Conservation (phyloP, 1,284 basidiomycete species). For the Dichomitus squalens region DNA sequence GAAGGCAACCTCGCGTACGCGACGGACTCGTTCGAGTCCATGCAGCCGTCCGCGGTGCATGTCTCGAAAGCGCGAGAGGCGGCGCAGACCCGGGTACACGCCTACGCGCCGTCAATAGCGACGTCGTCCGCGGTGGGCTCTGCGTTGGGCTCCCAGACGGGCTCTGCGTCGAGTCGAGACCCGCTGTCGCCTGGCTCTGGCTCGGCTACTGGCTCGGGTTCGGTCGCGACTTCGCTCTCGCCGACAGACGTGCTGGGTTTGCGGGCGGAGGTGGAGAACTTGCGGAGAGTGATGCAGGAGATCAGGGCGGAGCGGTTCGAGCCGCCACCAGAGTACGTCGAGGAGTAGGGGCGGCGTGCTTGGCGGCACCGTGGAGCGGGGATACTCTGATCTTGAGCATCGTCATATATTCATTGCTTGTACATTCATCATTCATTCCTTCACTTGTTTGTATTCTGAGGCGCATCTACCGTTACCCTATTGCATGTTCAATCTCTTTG, state of each 20-base stretch:
- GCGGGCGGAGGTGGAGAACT: slow-evolving; percentile 30
- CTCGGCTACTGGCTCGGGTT: slow-evolving; percentile 5
- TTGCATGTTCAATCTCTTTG: too few species aligned
- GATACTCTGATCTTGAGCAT: too few species aligned
- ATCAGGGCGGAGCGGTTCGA: slow-evolving; percentile 27
- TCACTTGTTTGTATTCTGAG: too few species aligned
- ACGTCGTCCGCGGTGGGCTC: background rate
- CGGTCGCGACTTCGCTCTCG: slow-evolving; percentile 15
- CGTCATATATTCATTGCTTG: too few species aligned
- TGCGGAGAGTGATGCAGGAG: slow-evolving; percentile 30
- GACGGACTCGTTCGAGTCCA: background rate
- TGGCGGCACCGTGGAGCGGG: too few species aligned
- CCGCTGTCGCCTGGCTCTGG: slow-evolving; percentile 9
- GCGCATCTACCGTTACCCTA: too few species aligned
- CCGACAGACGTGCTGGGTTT: slow-evolving; percentile 27
- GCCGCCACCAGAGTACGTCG: slow-evolving; percentile 26
- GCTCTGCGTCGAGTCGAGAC: slow-evolving; percentile 1
- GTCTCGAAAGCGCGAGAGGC: slow-evolving; percentile 22
- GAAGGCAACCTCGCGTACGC: background rate
- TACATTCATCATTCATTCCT: too few species aligned
- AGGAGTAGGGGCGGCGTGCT: too few species aligned
- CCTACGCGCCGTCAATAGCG: slow-evolving; percentile 11
- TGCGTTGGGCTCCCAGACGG: background rate
- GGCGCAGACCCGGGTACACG: slow-evolving; percentile 6
- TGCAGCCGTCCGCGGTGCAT: background rate